Base-by-base conservation (phyloP, 768 basidiomycete species). In the Trametes cinnabarina region DNA sequence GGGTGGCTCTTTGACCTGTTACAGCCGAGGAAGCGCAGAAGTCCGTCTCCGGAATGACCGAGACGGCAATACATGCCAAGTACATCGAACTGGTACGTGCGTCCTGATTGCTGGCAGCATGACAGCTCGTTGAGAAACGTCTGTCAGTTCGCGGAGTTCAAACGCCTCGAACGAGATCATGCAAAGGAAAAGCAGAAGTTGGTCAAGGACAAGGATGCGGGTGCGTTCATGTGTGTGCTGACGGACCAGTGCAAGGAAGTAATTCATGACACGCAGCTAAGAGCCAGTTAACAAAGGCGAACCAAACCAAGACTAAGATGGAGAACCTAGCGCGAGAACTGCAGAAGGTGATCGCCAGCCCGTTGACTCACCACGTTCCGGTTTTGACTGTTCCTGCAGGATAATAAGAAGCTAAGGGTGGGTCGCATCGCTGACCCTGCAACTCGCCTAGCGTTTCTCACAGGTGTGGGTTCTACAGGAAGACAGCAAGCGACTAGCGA, bases 131-230 rank as follows among this genome's bases (percentile, higher is more conserved):
- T 56, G 40, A 44, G 23, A 26, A 19, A 17, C 28, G 4, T 32
- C 7, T 32, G 66, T 22, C 66, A 94, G 92, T 94, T 93, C 72
- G 90, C 91, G 66, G 92, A 94, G 72, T 76, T 92, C 70, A 93
- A 93, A 71, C 82, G 90, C 50, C 72, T 90, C 68, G 92, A 94
- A 73, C 82, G 92, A 62, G 92, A 93, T 68, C 88, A 93, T 66
- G 86, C 91, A 39, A 94, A 91, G 74, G 92, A 94, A 78, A 93
- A 90, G 72, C 92, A 94, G 76, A 94, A 94, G 68, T 77, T 94
- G 28, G 78, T 83, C 47, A 94, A 94, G 75, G 92, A 94, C 77
- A 93, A 93, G 76, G 92, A 94, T 74, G 84, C 90, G 63, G 90
- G 90, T 91, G 53, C 43, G 74, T 71, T 69, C 35, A 14, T 20